Percentiles rank a stretch among this genome's conserved stretches.
phyloP scores from a whole-genome alignment of 345 rosid species.

The Tarenaya hassleriana region DNA sequence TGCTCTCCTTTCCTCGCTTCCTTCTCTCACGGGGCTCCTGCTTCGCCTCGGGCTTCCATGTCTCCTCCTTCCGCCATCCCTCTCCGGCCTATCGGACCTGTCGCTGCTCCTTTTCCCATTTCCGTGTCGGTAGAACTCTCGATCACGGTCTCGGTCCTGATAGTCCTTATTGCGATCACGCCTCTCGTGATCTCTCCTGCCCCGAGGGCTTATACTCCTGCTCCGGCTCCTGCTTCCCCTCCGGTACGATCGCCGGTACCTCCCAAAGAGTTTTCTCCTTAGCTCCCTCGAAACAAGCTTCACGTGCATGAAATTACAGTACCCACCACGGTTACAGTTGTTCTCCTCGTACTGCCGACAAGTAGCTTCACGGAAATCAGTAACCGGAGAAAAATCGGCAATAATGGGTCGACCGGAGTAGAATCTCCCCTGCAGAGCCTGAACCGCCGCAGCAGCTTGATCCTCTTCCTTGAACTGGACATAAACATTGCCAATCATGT shows the following conservation, averaged over 20 bases:
- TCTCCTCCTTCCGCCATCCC: slow-evolving; percentile 41
- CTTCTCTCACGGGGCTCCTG: slow-evolving; percentile 73
- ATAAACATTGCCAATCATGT: slow-evolving; percentile 87
- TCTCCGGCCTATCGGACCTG: slow-evolving; percentile 33
- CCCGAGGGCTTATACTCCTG: slow-evolving; percentile 41
- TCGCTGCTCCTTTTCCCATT: slow-evolving; percentile 36
- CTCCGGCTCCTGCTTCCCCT: slow-evolving; percentile 55
- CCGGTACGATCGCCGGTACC: slow-evolving; percentile 41
- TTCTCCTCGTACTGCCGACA: slow-evolving; percentile 82
- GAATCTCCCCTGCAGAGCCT: slow-evolving; percentile 71
- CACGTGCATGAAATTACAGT: slow-evolving; percentile 89
- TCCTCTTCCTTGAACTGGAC: slow-evolving; percentile 84
- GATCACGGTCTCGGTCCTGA: slow-evolving; percentile 28
- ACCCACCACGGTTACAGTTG: slow-evolving; percentile 86
- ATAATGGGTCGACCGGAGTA: slow-evolving; percentile 89
- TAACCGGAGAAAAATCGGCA: slow-evolving; percentile 87
- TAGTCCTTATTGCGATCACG: slow-evolving; percentile 37
- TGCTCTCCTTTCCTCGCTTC: slow-evolving; percentile 85
- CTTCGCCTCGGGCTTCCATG: slow-evolving; percentile 59
- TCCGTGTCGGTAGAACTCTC: slow-evolving; percentile 13
- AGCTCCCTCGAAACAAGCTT: slow-evolving; percentile 76
- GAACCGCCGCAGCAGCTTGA: slow-evolving; percentile 73
- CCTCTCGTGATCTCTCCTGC: slow-evolving; percentile 35
- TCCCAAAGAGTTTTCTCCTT: slow-evolving; percentile 65
- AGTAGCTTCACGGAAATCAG: slow-evolving; percentile 85